Percentiles rank a stretch among this genome's conserved stretches.
Evolutionary conservation across 2,329 filamentous ascomycete genomes (phyloP).

Genomic region (Colletotrichum destructivum): DNA sequence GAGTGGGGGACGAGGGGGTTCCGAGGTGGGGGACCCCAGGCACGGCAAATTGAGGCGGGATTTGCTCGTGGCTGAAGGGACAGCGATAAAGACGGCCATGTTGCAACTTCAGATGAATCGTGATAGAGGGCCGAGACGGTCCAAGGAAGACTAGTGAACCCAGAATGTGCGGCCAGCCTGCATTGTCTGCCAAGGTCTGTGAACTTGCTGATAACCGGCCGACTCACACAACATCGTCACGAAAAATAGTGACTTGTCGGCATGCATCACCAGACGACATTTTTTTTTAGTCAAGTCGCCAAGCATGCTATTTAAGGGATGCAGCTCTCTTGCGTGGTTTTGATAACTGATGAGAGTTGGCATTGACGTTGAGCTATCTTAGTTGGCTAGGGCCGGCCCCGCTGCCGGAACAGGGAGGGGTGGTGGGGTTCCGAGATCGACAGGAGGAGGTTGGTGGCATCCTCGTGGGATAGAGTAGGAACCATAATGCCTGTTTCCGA

Average conservation of each 20-base stretch:
- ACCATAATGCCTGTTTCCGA: background rate
- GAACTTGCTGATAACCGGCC: background rate
- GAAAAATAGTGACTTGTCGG: background rate
- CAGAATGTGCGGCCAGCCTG: too few relatives aligned
- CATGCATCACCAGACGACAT: background rate
- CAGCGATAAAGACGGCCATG: background rate
- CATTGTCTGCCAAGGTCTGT: background rate
- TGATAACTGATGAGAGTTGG: background rate
- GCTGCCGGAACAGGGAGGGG: background rate
- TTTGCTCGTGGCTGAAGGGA: background rate
- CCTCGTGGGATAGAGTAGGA: background rate
- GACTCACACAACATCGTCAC: background rate
- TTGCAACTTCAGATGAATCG: background rate
- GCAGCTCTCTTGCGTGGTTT: background rate
- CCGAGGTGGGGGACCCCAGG: conserved; percentile 17
- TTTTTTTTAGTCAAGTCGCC: background rate
- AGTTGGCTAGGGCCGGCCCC: conserved; percentile 20
- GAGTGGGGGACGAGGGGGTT: conserved; percentile 40
- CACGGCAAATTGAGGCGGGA: conserved; percentile 20
- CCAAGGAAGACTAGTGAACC: too few relatives aligned
- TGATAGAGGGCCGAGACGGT: too few relatives aligned
- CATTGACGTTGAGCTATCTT: background rate
- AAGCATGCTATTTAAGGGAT: background rate
- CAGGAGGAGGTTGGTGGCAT: background rate
- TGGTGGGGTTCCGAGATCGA: conserved; percentile 33